A percentile compares a stretch with the other conserved stretches of the same genome.
Evolutionary conservation across 208 protist genomes (phyloP).

Genomic region (Crithidia thermophila): DNA sequence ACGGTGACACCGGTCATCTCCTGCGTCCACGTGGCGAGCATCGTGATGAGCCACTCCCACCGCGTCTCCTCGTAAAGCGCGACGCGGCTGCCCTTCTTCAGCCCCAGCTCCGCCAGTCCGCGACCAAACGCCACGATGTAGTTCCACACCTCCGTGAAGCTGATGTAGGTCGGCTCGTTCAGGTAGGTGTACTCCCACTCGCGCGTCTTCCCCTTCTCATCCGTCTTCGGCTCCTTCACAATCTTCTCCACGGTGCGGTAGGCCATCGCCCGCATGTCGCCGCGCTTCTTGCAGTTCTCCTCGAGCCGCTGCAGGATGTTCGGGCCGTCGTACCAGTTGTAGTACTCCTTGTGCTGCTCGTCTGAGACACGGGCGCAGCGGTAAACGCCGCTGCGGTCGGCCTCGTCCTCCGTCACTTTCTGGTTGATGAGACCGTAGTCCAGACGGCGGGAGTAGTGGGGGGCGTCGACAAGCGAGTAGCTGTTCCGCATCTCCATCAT

Average conservation of each 20-base stretch:
- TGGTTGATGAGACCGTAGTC: slow-evolving; percentile 52
- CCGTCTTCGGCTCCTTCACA: slow-evolving; percentile 29
- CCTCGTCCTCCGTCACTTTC: slow-evolving; percentile 37
- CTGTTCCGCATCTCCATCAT: slow-evolving; percentile 48
- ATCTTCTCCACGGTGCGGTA: slow-evolving; percentile 46
- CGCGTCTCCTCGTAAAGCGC: slow-evolving; percentile 84
- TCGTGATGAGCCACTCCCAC: slow-evolving; percentile 79
- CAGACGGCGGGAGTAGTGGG: slow-evolving; percentile 21
- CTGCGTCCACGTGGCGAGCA: slow-evolving; percentile 73
- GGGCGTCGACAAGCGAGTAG: slow-evolving; percentile 27
- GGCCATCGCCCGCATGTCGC: slow-evolving; percentile 30
- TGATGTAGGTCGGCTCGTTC: slow-evolving; percentile 27
- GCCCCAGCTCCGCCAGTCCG: slow-evolving; percentile 56
- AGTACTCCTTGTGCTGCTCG: slow-evolving; percentile 48
- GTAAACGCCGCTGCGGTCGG: slow-evolving; percentile 56
- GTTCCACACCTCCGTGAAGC: slow-evolving; percentile 44
- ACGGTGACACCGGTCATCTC: slow-evolving; percentile 68
- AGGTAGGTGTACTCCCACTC: slow-evolving; percentile 57
- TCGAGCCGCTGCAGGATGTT: slow-evolving; percentile 56
- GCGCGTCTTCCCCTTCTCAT: slow-evolving; percentile 5
- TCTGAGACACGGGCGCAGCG: slow-evolving; percentile 44
- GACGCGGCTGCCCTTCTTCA: slow-evolving; percentile 39
- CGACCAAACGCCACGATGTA: slow-evolving; percentile 46
- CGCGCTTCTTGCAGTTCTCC: slow-evolving; percentile 31
- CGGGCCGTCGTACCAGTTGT: slow-evolving; percentile 41